phyloP scores from a whole-genome alignment of 345 rosid genomes.

The Pistacia vera region DNA sequence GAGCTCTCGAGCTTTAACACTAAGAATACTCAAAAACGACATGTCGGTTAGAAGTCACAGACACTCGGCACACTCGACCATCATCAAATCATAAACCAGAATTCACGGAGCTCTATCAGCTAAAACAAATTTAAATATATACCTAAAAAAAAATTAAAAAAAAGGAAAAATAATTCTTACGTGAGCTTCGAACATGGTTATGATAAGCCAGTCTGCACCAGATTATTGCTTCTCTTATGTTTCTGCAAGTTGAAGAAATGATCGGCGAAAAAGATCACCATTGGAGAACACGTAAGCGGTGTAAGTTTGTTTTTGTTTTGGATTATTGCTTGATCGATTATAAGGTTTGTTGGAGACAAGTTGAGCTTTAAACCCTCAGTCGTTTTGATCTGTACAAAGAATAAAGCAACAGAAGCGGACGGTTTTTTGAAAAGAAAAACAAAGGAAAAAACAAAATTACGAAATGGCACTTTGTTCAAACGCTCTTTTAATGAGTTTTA shows the following conservation, averaged over 20 bases:
- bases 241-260: conserved; percentile 31
- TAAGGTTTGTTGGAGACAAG: conserved; percentile 19
- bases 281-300: background rate
- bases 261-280: conserved; percentile 42
- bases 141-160: background rate
- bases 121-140: background rate
- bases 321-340: background rate
- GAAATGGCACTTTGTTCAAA: background rate
- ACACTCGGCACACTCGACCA: background rate
- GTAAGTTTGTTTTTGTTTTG: background rate
- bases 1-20: background rate
- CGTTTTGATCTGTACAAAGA: conserved; percentile 19
- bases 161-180: conserved; percentile 37
- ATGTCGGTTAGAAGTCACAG: background rate
- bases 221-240: conserved; percentile 29
- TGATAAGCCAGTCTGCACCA: conserved; percentile 20
- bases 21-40: background rate
- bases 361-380: background rate
- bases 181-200: conserved; percentile 92
- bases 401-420: conserved; percentile 39
- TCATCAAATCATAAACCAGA: background rate
- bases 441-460: background rate
- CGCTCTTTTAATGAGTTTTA: background rate
- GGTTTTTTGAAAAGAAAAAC: conserved; percentile 24
- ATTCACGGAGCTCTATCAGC: background rate